Evolutionary conservation across 306 rosid species (phyloP).

Genomic region (Ormosia emarginata): DNA sequence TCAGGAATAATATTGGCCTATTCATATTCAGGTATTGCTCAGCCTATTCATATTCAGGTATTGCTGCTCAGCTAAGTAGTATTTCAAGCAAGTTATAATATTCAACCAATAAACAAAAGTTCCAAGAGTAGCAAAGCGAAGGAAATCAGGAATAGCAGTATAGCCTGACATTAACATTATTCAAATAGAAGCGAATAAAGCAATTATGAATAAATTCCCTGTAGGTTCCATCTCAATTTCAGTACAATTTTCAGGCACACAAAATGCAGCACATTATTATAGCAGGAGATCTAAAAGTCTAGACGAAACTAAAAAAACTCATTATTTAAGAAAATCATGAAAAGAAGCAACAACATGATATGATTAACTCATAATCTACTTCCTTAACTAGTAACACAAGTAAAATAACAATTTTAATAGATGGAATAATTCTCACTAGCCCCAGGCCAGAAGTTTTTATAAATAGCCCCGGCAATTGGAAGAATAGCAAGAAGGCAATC

Average conservation of each 20-base stretch:
- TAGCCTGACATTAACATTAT: constrained; percentile 19
- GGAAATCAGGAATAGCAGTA: constrained; percentile 4
- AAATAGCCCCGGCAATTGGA: constrained; percentile 71
- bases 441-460: constrained; percentile 68
- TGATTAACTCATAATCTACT: constrained; percentile 26
- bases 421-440: constrained; percentile 67
- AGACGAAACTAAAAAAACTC: constrained; percentile 16
- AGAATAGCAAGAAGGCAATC: constrained; percentile 74
- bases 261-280: constrained; percentile 25
- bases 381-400: constrained; percentile 27
- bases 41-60: too few species aligned
- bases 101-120: constrained; percentile 16
- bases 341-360: constrained; percentile 24
- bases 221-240: constrained; percentile 36
- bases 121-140: constrained; percentile 6
- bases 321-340: constrained; percentile 27
- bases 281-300: constrained; percentile 17
- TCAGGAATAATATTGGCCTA: neutral
- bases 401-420: constrained; percentile 49
- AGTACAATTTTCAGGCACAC: constrained; percentile 29
- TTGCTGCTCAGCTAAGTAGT: neutral
- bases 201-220: constrained; percentile 41
- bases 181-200: constrained; percentile 19
- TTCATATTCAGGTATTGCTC: neutral
- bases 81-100: neutral